These are phyloP conservation scores for Paramyrothecium roridum DNA, from an alignment of 2,329 filamentous ascomycete species.

Conservation along the genomic window DNA sequence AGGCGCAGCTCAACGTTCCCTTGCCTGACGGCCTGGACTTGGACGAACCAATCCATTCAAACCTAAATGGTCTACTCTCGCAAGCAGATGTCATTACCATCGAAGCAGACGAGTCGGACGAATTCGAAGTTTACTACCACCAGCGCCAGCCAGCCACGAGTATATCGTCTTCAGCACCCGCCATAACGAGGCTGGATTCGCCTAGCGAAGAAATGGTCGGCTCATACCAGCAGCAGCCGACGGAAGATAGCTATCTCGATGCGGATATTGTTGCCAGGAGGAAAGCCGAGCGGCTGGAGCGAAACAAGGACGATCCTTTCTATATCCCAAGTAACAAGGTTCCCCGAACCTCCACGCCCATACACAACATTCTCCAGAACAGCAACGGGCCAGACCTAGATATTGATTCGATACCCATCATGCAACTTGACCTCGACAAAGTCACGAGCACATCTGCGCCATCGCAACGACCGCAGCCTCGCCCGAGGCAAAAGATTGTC, in stretches of 20 bases:
- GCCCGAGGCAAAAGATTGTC: slow-evolving; percentile 58
- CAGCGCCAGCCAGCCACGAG: slow-evolving; percentile 49
- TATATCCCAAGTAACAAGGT: slow-evolving; percentile 68
- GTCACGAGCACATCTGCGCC: slow-evolving; percentile 27
- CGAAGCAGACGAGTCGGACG: slow-evolving; percentile 55
- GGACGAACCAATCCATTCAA: slow-evolving; percentile 76
- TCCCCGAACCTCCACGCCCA: slow-evolving; percentile 68
- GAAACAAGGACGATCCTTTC: slow-evolving; percentile 91
- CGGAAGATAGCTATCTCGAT: slow-evolving; percentile 66
- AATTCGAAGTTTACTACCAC: slow-evolving; percentile 67
- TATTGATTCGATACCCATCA: slow-evolving; percentile 92
- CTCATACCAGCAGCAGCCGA: slow-evolving; percentile 60
- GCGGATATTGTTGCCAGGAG: slow-evolving; percentile 70
- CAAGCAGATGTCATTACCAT: slow-evolving; percentile 48
- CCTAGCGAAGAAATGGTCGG: slow-evolving; percentile 44
- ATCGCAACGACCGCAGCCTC: slow-evolving; percentile 31
- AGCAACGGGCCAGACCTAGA: slow-evolving; percentile 79
- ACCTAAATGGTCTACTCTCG: slow-evolving; percentile 66
- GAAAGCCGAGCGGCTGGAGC: slow-evolving; percentile 73
- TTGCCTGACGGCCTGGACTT: slow-evolving; percentile 73
- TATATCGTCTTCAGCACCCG: slow-evolving; percentile 49
- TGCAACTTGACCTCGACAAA: slow-evolving; percentile 78
- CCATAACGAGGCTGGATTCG: slow-evolving; percentile 50
- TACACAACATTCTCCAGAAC: slow-evolving; percentile 71
- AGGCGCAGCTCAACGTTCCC: slow-evolving; percentile 84